Evolutionary conservation across 768 basidiomycete genomes (phyloP), one percentile per base, ranked within the genome.

Genomic region (Termitomyces sp.): DNA sequence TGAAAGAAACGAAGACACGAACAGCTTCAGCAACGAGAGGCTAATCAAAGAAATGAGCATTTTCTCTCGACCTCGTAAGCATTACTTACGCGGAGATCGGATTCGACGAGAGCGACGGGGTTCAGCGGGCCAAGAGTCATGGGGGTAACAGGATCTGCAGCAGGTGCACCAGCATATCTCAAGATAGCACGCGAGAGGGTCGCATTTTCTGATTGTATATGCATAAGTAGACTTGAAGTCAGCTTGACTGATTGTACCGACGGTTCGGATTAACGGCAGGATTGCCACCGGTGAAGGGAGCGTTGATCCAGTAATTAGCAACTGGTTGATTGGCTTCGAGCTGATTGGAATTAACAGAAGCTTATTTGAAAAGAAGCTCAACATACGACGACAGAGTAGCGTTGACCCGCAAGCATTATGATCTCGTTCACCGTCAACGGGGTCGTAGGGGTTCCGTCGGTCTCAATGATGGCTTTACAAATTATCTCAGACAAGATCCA

Each of bases 251-350:
- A 19, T 41, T 17, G 16, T 16, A 58, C 67, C 39, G 37, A 64
- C 64, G 66, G 39, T 66, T 63, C 12, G 58, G 47, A 45, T 70
- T 67, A 44, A 50, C 56, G 14, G 63, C 27, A 17, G 65, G 67
- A 25, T 56, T 51, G 9, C 67, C 68, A 34, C 64, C 66, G 14
- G 60, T 55, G 61, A 64, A 69, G n/a, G 57, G 64, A 37, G 63
- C 66, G 60, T 66, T 72, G 56, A 76, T 67, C 66, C 74, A 77
- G 63, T 78, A 79, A 63, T 78, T 79, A 11, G 47, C 72, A 3
- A 76, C 65, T 6, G 70, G 63, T 58, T 76, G 75, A 57, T 75
- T 67, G 21, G 77, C 74, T 11, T 59, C 59, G 41, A 70, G 55
- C 66, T 68, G 58, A 14, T 11, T 14, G 3, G 25, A 67, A 53